Evolutionary conservation across 805 yeast species (phyloP).

Genomic region (Kuraishia molischiana): DNA sequence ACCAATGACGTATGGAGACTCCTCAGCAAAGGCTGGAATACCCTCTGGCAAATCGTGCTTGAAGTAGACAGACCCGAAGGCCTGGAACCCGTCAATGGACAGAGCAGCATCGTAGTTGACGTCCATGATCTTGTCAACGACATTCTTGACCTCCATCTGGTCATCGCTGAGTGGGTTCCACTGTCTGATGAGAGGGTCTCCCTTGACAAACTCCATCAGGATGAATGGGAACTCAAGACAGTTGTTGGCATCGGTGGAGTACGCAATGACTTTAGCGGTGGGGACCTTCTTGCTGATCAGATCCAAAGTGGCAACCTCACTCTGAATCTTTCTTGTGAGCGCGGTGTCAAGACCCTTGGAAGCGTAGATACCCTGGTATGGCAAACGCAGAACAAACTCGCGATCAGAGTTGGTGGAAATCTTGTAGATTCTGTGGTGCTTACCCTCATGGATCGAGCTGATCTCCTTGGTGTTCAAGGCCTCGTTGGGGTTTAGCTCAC

Average conservation of each 20-base stretch:
- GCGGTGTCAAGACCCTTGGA: conserved; percentile 43
- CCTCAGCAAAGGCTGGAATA: conserved; percentile 19
- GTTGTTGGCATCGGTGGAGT: conserved; percentile 53
- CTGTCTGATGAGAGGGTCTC: conserved; percentile 73
- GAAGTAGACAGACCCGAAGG: conserved; percentile 79
- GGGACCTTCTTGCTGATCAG: conserved; percentile 56
- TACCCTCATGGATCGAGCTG: conserved; percentile 86
- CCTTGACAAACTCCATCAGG: conserved; percentile 70
- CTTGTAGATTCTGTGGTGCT: conserved; percentile 82
- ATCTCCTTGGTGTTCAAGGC: conserved; percentile 53
- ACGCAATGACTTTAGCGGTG: conserved; percentile 67
- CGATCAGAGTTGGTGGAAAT: conserved; percentile 53
- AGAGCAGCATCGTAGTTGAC: conserved; percentile 40
- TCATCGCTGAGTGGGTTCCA: conserved; percentile 82
- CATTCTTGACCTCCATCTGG: conserved; percentile 41
- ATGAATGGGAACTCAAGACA: conserved; percentile 66
- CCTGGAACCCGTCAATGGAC: conserved; percentile 50
- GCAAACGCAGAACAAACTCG: conserved; percentile 70
- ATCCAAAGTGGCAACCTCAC: conserved; percentile 93
- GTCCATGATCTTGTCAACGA: conserved; percentile 66
- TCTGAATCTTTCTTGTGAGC: conserved; percentile 58
- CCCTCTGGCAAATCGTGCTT: conserved; percentile 43
- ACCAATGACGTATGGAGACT: conserved; percentile 59
- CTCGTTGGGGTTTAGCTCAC: conserved; percentile 32
- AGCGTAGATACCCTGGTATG: conserved; percentile 38